Evolutionary conservation across 306 rosid genomes (phyloP).

Genomic region (Ammopiptanthus mongolicus): DNA sequence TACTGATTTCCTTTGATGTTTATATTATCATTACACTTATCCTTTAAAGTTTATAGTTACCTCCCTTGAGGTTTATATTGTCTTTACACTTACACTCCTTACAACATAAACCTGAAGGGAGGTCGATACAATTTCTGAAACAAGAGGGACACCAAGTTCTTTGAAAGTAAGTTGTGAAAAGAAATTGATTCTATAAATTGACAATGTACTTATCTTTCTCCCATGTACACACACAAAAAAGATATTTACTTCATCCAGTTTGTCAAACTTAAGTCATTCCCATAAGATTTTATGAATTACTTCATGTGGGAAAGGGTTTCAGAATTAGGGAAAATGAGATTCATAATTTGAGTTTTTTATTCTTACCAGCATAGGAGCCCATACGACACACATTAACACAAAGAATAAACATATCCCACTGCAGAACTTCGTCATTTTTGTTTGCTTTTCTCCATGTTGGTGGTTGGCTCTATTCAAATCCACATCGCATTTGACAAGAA

Average conservation of each 20-base stretch:
- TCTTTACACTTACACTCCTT: too few relatives aligned
- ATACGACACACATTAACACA: slow-evolving; percentile 71
- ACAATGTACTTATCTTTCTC: not conserved
- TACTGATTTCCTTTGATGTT: too few relatives aligned
- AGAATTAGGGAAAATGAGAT: not conserved
- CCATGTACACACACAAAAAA: not conserved
- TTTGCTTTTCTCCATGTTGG: slow-evolving; percentile 79
- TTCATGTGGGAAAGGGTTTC: not conserved
- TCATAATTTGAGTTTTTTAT: slow-evolving; percentile 16
- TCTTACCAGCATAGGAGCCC: slow-evolving; percentile 98
- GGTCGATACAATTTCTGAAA: too few relatives aligned
- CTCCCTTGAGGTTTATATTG: too few relatives aligned
- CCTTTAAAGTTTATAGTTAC: too few relatives aligned
- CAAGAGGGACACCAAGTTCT: not conserved
- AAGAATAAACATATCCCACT: slow-evolving; percentile 85
- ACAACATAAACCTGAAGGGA: too few relatives aligned
- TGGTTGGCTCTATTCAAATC: slow-evolving; percentile 73
- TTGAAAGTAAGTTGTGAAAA: not conserved
- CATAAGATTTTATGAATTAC: not conserved
- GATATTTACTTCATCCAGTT: not conserved
- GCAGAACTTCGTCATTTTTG: slow-evolving; percentile 81
- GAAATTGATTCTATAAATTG: not conserved
- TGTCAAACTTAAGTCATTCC: slow-evolving; percentile 2
- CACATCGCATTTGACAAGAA: slow-evolving; percentile 86
- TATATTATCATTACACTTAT: too few relatives aligned